A percentile compares a stretch with the other conserved stretches of the same genome.
phyloP scores from a whole-genome alignment of 1,139 yeast species.

The Yamadazyma aaseri region DNA sequence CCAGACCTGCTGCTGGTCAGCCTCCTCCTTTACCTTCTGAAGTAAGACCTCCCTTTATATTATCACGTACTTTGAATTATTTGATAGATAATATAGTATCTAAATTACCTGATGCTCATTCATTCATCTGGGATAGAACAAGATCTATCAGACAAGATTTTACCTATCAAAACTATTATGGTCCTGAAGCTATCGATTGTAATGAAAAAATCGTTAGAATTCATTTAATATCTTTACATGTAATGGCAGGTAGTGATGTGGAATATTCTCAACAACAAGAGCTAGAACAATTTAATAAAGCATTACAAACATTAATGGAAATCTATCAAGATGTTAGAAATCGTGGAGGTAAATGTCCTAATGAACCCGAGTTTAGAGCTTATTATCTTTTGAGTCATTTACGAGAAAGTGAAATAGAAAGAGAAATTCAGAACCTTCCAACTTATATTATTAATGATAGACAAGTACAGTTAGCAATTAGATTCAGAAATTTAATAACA shows the following conservation, averaged over 20 bases:
- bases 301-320: constrained; percentile 84
- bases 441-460: constrained; percentile 49
- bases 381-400: constrained; percentile 79
- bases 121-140: constrained; percentile 99
- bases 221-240: constrained; percentile 77
- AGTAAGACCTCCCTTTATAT: constrained; percentile 85
- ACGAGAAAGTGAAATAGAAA: constrained; percentile 81
- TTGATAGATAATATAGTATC: constrained; percentile 63
- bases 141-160: constrained; percentile 96
- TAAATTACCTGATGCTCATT: constrained; percentile 77
- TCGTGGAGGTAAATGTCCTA: constrained; percentile 67
- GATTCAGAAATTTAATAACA: constrained; percentile 62
- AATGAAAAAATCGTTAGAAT: constrained; percentile 89
- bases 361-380: constrained; percentile 92
- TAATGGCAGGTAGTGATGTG: constrained; percentile 76
- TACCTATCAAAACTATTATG: constrained; percentile 90
- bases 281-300: constrained; percentile 88
- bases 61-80: constrained; percentile 65
- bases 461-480: constrained; percentile 69
- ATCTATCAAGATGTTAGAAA: constrained; percentile 80
- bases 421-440: constrained; percentile 74
- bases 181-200: constrained; percentile 92
- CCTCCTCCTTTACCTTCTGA: constrained; percentile 98
- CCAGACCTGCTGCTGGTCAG: constrained; percentile 98
- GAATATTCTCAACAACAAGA: constrained; percentile 95